Base-by-base conservation (phyloP, 1,139 yeast species). In the Geotrichum klebahnii region DNA sequence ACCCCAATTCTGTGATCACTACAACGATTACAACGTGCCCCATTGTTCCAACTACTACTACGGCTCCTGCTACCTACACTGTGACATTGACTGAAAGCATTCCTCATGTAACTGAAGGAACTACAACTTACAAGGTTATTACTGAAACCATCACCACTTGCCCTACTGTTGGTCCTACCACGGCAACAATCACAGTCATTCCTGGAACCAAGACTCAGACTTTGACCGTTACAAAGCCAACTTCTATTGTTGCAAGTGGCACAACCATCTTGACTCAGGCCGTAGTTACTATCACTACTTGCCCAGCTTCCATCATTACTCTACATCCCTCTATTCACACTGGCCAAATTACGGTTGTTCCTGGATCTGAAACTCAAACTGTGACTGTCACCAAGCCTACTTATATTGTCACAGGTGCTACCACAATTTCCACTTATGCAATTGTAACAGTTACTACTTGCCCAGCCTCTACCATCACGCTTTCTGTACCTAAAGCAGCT, bases 61-160 rank as follows among this genome's bases (percentile, higher is more conserved):
- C 20, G 12, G 35, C 50, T 33, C 35, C 29, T 24, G 14, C 44
- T 20, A 20, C 16, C n/a, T 38, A 44, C 16, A 45, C 49, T 17
- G n/a, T 26, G n/a, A 31, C 39, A 12, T 9, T 32, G 26, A 38
- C 44, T 16, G 33, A 32, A 28, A 32, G 40, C 14, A 20, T 36
- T n/a, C 16, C 40, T 6, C 8, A 17, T 32, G 40, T 39, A 12
- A 10, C 34, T 8, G 34, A 10, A 3, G 39, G 32, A 3, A 20
- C 31, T 17, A 46, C 49, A 12, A 32, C 44, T 23, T 17, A 24
- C 5, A 8, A 2, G 19, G 19, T 17, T 14, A 28, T 26, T 10
- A 46, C 50, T 19, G 39, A 40, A 29, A 46, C 50, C n/a, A n/a
- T n/a, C n/a, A n/a, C n/a, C n/a, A n/a, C n/a, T n/a, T 46, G 50